Evolutionary conservation across 106 monocot genomes (phyloP), one percentile per base, ranked within the genome.

Genomic region (Dioscorea dumetorum): DNA sequence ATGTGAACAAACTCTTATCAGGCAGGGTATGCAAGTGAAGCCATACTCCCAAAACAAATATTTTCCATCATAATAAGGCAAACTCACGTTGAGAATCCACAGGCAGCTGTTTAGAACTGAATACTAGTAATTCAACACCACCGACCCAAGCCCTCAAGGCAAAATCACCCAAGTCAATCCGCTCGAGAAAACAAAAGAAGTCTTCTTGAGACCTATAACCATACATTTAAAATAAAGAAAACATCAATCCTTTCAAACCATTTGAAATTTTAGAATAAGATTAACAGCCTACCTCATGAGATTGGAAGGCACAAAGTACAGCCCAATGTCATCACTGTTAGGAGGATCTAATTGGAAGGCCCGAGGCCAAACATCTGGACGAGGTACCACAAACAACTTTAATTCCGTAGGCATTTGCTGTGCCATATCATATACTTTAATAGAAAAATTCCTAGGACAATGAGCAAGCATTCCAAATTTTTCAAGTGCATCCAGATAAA

Each of bases 381-480:
- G 80, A 60, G 68, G 49, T 23, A 65, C 34, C 23, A 70, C 21
- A 58, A 74, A 58, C 9, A 80, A 54, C 65, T 74, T 66, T 60
- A 80, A 66, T 16, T 28, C 70, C 35, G 18, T 21, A 28, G 74
- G 80, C 58, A 80, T 23, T 48, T 41, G 50, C 31, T 70, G 68
- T 31, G 57, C 58, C 41, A 54, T 51, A 11, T 74, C 74, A 66
- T 80, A 80, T 15, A 48, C 80, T 70, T 70, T 69, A 31, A 32
- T 32, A 49, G 60, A 70, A 6, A 80, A 59, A 66, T 74, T 33
- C 12, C 1, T 16, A 35, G 74, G 35, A 5, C 70, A 53, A 66
- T 80, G 74, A n/a, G 70, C 80, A 66, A 52, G 35, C 24, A 80
- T 60, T 70, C 57, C 68, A 50, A 24, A 56, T 53, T 60, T 53